phyloP scores from a whole-genome alignment of 352 stramenopile species.

The Globisporangium splendens region DNA sequence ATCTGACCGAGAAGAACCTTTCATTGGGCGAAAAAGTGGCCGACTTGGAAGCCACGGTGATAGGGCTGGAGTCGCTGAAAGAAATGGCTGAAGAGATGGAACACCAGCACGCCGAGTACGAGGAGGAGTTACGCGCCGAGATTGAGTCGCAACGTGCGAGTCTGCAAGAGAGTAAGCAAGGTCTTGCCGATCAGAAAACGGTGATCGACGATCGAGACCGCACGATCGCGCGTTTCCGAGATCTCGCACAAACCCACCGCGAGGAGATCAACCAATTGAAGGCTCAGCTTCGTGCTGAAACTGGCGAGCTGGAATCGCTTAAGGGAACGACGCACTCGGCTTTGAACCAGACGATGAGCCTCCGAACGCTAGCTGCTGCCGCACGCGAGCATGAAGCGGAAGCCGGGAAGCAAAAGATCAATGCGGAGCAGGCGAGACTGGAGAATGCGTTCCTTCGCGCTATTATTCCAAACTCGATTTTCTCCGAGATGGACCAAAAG shows the following conservation, averaged over 20 bases:
- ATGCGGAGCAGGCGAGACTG: constrained; percentile 54
- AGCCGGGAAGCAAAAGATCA: constrained; percentile 66
- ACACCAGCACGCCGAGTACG: constrained; percentile 82
- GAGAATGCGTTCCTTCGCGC: constrained; percentile 69
- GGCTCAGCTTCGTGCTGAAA: constrained; percentile 67
- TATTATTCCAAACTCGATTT: constrained; percentile 65
- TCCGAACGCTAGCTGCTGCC: constrained; percentile 53
- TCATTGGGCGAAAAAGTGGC: constrained; percentile 78
- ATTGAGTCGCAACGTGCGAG: constrained; percentile 55
- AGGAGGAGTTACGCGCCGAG: constrained; percentile 68
- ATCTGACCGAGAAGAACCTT: constrained; percentile 87
- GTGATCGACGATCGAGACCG: constrained; percentile 74
- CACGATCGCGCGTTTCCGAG: constrained; percentile 77
- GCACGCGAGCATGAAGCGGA: constrained; percentile 66
- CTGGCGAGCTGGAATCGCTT: constrained; percentile 62
- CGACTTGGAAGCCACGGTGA: constrained; percentile 66
- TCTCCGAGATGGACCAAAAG: constrained; percentile 72
- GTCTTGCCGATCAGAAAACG: constrained; percentile 44
- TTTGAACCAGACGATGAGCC: constrained; percentile 69
- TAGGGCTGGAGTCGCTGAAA: constrained; percentile 74
- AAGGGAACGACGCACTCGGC: constrained; percentile 73
- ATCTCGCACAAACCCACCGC: constrained; percentile 58
- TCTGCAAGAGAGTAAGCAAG: constrained; percentile 62
- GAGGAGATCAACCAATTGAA: constrained; percentile 76
- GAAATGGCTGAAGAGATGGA: constrained; percentile 88